Base-by-base conservation (phyloP, 2,329 filamentous ascomycete species). In the Penicillium crustosum region DNA sequence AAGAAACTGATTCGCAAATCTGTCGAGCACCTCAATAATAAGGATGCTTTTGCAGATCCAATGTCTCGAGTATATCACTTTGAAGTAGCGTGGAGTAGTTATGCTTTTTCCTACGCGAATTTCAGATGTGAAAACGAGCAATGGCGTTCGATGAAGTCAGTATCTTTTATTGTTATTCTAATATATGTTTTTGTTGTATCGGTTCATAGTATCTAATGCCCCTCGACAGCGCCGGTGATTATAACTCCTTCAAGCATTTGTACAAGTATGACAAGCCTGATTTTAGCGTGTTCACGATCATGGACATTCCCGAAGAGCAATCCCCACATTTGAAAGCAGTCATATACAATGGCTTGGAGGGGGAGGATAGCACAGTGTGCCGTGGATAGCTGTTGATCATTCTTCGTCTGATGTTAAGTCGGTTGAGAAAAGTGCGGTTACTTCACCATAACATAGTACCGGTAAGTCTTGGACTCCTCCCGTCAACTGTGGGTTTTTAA, bases 401-500 rank as follows among this genome's bases (percentile, higher is more conserved):
- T 13, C 39, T 42, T 7, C 39, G 39, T 3, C 21, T 42, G 3
- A 23, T 23, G 13, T 8, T 9, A 7, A 13, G 39, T 13, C 39
- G 23, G 39, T 15, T 42, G 13, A 42, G 39, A 23, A 23, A 23
- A 13, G 39, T 42, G 2, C 21, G 39, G 21, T 17, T 23, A 23
- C 39, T 42, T 42, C 21, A 42, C 7, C 21, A 42, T 8, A 8
- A 42, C 0, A 12, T 42, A 3, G 39, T 21, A 17, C 39, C 21
- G 21, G 21, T 42, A 23, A 42, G 19, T 42, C 21, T 17, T 42
- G 10, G 4, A 12, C 6, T n/a, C 6, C 9, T 8, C 35, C 35
- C 9, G 4, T 23, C 23, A 3, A 5, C 0, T 4, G 8, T 42
- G 4, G 3, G 4, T 2, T 17, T 23, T 42, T 2, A 8, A 1